Percentiles rank a stretch among this genome's conserved stretches.
These are phyloP conservation scores for Dentipellis sp. DNA, from an alignment of 768 basidiomycete genomes.

Conservation along the genomic window DNA sequence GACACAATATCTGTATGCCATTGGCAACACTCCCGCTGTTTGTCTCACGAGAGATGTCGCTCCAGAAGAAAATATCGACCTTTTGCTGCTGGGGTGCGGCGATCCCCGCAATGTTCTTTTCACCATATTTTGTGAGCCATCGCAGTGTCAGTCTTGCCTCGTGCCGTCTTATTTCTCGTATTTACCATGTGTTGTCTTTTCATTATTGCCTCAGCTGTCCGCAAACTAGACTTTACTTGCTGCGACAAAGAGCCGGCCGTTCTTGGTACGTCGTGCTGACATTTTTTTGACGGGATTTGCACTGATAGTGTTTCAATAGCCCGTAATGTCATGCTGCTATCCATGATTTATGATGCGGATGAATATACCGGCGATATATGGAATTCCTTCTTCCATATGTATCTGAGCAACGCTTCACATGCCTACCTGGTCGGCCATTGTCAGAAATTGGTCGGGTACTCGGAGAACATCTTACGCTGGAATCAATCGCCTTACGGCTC, in stretches of 20 bases:
- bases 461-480: conserved; percentile 30
- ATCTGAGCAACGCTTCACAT: conserved; percentile 28
- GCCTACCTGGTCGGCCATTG: conserved; percentile 30
- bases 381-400: conserved; percentile 42
- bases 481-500: conserved; percentile 23
- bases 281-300: background rate
- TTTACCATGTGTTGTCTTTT: too few species aligned
- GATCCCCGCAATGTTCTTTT: conserved; percentile 47
- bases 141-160: background rate
- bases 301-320: conserved; percentile 22
- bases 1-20: conserved; percentile 42
- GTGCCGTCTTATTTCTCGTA: too few species aligned
- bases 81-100: conserved; percentile 50
- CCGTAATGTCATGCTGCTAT: conserved; percentile 38
- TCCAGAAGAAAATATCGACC: conserved; percentile 33
- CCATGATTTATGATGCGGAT: conserved; percentile 29
- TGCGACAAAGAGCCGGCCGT: conserved; percentile 41
- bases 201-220: conserved; percentile 3
- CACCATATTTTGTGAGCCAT: conserved; percentile 27
- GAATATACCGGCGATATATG: conserved; percentile 19
- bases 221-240: conserved; percentile 39
- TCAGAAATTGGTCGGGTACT: conserved; percentile 25
- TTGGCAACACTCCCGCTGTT: conserved; percentile 50
- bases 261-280: conserved; percentile 25
- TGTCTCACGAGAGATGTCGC: conserved; percentile 38